Base-by-base conservation (phyloP, 768 basidiomycete species). In the Lepiota subincarnata region DNA sequence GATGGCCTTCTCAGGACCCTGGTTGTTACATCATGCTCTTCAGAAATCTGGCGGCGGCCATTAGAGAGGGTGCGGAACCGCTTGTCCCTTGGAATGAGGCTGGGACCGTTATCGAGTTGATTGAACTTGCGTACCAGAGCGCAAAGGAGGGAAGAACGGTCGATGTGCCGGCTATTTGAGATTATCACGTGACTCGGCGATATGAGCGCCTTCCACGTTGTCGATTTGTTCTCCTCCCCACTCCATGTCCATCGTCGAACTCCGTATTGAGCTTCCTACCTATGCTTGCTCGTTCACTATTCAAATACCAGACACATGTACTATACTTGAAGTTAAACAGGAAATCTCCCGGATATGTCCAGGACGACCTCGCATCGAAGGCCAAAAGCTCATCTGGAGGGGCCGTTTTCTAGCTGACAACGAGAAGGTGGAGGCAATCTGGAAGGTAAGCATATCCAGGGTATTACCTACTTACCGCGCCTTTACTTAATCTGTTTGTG, bases 261-360 rank as follows among this genome's bases (percentile, higher is more conserved):
- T 91, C 48, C 82, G 77, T 55, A 81, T 92, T 56, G 89, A 91
- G 65, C 74, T 92, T 31, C 88, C 89, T n/a, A 76, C 87, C 28
- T 82, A 85, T 63, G 81, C 83, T 48, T 80, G 74, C 58, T 88
- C 87, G 6, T 86, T 91, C 64, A 64, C 67, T 56, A 60, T 91
- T 37, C 69, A 75, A 39, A 77, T 86, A 20, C 65, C 75, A 19
- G 62, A 64, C 28, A 65, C 69, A 12, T 74, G 74, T 48, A 81
- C 81, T 13, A 72, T 92, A 36, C 70, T 72, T 31, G 78, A 87
- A 61, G 72, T 90, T 55, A 92, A 92, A 70, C 72, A 76, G 53
- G 77, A 81, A 66, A 90, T 92, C 59, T 73, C 69, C 52, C 68
- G 65, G 14, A 64, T 69, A 19, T 91, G 89, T 62, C 67, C 75